Percentiles rank a stretch among this genome's conserved stretches.
These are phyloP conservation scores for Fragaria iinumae DNA, from an alignment of 306 rosid species.

Conservation along the genomic window DNA sequence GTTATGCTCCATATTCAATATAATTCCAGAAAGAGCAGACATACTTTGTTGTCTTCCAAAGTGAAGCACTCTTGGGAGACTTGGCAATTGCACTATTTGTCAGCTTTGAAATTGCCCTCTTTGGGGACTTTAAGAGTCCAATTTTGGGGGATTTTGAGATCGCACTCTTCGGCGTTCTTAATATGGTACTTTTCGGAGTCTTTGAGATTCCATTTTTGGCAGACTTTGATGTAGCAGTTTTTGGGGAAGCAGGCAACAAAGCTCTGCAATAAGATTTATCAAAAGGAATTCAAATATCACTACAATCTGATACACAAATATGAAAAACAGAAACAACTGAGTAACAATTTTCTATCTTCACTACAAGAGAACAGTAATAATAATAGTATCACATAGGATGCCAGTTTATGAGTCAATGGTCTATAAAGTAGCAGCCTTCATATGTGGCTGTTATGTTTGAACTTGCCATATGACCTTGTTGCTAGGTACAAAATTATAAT, in stretches of 20 bases:
- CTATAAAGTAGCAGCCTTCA: background rate
- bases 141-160: slow-evolving; percentile 44
- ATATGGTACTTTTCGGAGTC: slow-evolving; percentile 26
- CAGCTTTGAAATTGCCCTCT: slow-evolving; percentile 5
- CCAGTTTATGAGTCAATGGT: background rate
- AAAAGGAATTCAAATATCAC: background rate
- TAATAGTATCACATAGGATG: background rate
- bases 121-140: slow-evolving; percentile 14
- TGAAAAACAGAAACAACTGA: slow-evolving; percentile 5
- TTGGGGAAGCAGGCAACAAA: slow-evolving; percentile 41
- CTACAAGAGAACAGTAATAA: background rate
- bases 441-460: background rate
- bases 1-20: background rate
- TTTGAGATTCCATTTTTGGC: background rate
- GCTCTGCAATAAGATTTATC: slow-evolving; percentile 48
- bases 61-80: slow-evolving; percentile 39
- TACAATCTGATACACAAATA: slow-evolving; percentile 10
- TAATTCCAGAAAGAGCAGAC: slow-evolving; percentile 25
- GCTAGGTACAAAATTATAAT: background rate
- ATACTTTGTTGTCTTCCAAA: slow-evolving; percentile 70
- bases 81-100: background rate
- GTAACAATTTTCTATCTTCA: slow-evolving; percentile 7
- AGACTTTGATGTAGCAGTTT: slow-evolving; percentile 26
- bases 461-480: background rate
- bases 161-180: background rate